phyloP scores from a whole-genome alignment of 148 eudicot genomes.

The Salicornia ramosissima region DNA sequence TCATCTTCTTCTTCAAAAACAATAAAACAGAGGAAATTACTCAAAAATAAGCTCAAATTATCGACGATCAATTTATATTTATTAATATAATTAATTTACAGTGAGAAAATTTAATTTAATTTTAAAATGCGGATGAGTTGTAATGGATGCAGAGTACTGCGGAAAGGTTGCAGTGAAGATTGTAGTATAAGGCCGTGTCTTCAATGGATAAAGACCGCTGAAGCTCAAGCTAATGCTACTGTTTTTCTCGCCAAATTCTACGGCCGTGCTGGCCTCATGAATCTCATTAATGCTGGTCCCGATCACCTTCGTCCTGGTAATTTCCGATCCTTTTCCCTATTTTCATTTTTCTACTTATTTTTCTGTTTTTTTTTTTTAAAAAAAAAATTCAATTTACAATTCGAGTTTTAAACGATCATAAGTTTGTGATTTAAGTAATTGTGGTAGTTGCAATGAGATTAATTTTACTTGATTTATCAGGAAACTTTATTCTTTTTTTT shows the following conservation, averaged over 20 bases:
- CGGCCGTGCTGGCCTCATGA: slow-evolving; percentile 82
- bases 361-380: neutral
- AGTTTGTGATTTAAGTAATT: too few relatives aligned
- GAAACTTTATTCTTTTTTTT: too few relatives aligned
- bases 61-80: too few relatives aligned
- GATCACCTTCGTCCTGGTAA: slow-evolving; percentile 71
- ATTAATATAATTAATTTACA: too few relatives aligned
- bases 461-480: too few relatives aligned
- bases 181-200: slow-evolving; percentile 74
- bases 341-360: neutral
- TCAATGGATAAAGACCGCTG: slow-evolving; percentile 66
- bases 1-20: neutral
- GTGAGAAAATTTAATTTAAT: too few relatives aligned
- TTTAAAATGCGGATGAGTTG: slow-evolving; percentile 76
- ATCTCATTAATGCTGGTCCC: slow-evolving; percentile 72
- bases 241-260: slow-evolving; percentile 87
- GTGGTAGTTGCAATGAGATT: too few relatives aligned
- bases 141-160: slow-evolving; percentile 75
- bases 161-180: slow-evolving; percentile 68
- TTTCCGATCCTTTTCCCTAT: neutral
- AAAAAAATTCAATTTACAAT: too few relatives aligned
- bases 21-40: too few relatives aligned
- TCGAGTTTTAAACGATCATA: too few relatives aligned
- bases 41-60: too few relatives aligned
- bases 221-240: slow-evolving; percentile 81